These are phyloP conservation scores for Oropetium thomaeum DNA, from an alignment of 176 grass and related monocot genomes.

Conservation along the genomic window DNA sequence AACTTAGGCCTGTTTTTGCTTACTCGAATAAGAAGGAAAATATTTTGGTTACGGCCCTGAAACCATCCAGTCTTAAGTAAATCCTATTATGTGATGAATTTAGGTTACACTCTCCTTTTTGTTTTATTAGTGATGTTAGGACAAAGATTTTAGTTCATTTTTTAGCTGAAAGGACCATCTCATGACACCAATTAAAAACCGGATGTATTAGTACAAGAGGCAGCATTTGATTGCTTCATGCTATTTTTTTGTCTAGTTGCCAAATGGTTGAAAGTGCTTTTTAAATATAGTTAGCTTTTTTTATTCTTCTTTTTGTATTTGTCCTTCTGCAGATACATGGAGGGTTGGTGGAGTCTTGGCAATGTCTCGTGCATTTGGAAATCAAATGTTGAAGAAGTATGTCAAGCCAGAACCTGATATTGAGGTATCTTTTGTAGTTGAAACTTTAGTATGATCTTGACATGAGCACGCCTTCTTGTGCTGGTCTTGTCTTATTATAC, in stretches of 20 bases:
- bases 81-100: neutral
- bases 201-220: neutral
- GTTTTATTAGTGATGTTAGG: neutral
- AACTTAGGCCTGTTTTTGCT: neutral
- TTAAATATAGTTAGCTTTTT: neutral
- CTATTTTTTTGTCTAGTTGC: neutral
- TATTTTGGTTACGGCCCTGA: neutral
- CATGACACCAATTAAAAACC: neutral
- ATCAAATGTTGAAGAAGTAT: conserved; percentile 67
- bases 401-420: conserved; percentile 84
- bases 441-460: neutral
- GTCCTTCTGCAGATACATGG: conserved; percentile 64
- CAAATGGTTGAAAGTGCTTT: conserved; percentile 24
- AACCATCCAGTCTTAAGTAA: neutral
- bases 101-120: neutral
- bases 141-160: neutral
- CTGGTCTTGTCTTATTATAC: neutral
- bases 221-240: neutral
- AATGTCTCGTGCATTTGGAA: conserved; percentile 94
- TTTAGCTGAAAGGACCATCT: neutral
- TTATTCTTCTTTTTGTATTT: conserved; percentile 27
- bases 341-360: conserved; percentile 79
- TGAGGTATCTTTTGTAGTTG: conserved; percentile 48
- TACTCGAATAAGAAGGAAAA: neutral
- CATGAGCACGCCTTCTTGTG: neutral